phyloP scores from a whole-genome alignment of 1,139 yeast species.

The Chernovozyma sophiae-reginae region DNA sequence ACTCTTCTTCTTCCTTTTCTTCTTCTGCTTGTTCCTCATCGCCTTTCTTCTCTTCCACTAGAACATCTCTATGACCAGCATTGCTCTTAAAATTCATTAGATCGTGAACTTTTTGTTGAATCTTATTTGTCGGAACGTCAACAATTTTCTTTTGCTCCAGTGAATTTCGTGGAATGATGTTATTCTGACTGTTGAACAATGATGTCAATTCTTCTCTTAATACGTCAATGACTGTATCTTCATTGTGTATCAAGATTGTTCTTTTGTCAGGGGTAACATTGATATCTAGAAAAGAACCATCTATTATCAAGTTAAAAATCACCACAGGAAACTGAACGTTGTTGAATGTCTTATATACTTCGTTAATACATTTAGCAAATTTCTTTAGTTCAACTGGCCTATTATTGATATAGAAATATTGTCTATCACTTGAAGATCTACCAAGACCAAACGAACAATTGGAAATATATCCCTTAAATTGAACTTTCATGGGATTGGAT shows the following conservation, averaged over 20 bases:
- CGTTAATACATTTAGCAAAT: conserved; percentile 61
- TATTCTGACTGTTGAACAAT: conserved; percentile 45
- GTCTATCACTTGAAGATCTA: conserved; percentile 68
- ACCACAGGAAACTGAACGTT: conserved; percentile 73
- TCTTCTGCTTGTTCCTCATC: conserved; percentile 9
- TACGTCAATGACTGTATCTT: conserved; percentile 49
- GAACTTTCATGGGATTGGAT: conserved; percentile 16
- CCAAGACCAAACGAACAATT: conserved; percentile 76
- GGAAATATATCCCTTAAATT: conserved; percentile 61
- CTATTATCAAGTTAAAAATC: conserved; percentile 54
- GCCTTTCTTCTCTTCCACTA: conserved; percentile 1
- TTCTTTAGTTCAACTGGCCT: conserved; percentile 67
- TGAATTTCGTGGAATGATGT: conserved; percentile 34
- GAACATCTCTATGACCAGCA: conserved; percentile 3
- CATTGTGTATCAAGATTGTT: conserved; percentile 65
- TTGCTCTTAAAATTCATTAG: conserved; percentile 2
- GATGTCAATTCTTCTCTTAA: conserved; percentile 38
- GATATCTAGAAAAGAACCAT: conserved; percentile 59
- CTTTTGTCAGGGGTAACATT: conserved; percentile 92
- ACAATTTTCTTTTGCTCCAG: neutral
- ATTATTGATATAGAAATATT: conserved; percentile 64
- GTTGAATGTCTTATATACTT: conserved; percentile 67
- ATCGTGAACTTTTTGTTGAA: neutral
- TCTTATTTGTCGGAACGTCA: neutral
- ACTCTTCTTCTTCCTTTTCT: conserved; percentile 3